phyloP scores from a whole-genome alignment of 805 yeast genomes.

The Cephaloascus albidus region DNA sequence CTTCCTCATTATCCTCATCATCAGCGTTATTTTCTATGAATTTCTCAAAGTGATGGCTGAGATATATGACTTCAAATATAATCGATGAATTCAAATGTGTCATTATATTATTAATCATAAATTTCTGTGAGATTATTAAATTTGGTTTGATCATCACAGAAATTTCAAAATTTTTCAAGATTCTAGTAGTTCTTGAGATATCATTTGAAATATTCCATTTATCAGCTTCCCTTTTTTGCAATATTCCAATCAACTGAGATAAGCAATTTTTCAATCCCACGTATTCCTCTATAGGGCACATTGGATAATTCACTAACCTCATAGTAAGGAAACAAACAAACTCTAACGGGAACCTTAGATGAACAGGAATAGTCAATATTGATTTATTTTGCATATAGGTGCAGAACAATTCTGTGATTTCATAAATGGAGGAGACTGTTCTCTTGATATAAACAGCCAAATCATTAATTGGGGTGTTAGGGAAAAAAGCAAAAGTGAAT shows the following conservation, averaged over 20 bases:
- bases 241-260: neutral
- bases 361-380: conserved; percentile 25
- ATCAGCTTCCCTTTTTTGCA: neutral
- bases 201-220: neutral
- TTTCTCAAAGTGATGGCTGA: neutral
- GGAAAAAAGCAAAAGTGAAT: conserved; percentile 22
- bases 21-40: neutral
- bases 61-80: neutral
- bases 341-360: conserved; percentile 27
- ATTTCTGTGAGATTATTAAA: neutral
- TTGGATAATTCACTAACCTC: conserved; percentile 8
- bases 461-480: conserved; percentile 13
- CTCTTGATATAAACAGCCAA: conserved; percentile 18
- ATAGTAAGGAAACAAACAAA: conserved; percentile 19
- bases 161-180: neutral
- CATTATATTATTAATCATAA: neutral
- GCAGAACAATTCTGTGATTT: conserved; percentile 16
- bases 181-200: neutral
- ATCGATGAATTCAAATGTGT: neutral
- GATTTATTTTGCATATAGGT: conserved; percentile 7
- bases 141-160: neutral
- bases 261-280: neutral
- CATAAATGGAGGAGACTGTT: conserved; percentile 16
- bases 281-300: neutral
- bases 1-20: neutral